phyloP scores from a whole-genome alignment of 1,284 basidiomycete species.

The Lentinula novae-zelandiae region DNA sequence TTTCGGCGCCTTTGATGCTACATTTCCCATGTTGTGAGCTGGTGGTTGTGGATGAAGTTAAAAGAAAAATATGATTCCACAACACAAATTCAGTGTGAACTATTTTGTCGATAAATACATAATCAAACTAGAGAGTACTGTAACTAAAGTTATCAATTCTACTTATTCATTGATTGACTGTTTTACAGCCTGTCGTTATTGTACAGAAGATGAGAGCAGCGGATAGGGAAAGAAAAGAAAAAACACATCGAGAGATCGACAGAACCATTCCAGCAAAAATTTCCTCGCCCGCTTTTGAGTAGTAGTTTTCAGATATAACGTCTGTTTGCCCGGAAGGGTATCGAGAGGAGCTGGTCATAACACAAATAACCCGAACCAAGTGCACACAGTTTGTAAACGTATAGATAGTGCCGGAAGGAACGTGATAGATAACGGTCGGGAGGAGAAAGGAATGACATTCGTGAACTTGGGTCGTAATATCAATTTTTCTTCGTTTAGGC shows the following conservation, averaged over 20 bases:
- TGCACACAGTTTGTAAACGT: slow-evolving; percentile 15
- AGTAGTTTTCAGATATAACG: slow-evolving; percentile 31
- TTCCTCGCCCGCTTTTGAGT: slow-evolving; percentile 22
- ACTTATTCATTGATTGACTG: slow-evolving; percentile 24
- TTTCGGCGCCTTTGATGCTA: slow-evolving; percentile 75
- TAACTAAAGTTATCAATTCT: slow-evolving; percentile 14
- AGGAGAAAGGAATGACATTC: slow-evolving; percentile 34
- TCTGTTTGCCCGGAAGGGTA: slow-evolving; percentile 26
- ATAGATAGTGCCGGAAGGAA: slow-evolving; percentile 17
- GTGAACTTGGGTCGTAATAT: slow-evolving; percentile 29
- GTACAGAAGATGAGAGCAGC: slow-evolving; percentile 29
- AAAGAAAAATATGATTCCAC: slow-evolving; percentile 1
- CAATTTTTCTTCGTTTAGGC: slow-evolving; percentile 41
- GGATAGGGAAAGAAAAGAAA: slow-evolving; percentile 17
- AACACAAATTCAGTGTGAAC: neutral
- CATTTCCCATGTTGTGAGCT: slow-evolving; percentile 54
- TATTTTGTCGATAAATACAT: slow-evolving; percentile 10
- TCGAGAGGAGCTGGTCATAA: slow-evolving; percentile 21
- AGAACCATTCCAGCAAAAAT: slow-evolving; percentile 25
- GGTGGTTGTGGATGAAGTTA: neutral
- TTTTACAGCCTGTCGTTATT: slow-evolving; percentile 35
- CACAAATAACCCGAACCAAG: slow-evolving; percentile 25
- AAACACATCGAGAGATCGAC: slow-evolving; percentile 23
- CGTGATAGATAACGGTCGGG: slow-evolving; percentile 21
- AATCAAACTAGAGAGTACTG: slow-evolving; percentile 10